Percentiles rank a stretch among this genome's conserved stretches.
phyloP scores from a whole-genome alignment of 1,284 basidiomycete genomes.

The Leccinum solheimii region DNA sequence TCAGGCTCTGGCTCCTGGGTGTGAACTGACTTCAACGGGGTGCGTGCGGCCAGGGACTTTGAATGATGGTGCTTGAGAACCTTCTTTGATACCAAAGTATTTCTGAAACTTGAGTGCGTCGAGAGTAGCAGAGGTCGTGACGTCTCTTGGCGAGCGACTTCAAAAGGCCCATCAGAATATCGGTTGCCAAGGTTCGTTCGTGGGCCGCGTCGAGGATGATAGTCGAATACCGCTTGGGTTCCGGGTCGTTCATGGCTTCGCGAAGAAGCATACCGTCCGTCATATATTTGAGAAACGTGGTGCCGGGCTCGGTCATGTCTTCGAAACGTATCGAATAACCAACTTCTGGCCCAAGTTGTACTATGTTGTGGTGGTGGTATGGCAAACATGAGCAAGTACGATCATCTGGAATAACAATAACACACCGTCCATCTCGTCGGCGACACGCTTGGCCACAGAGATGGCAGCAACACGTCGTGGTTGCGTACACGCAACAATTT shows the following conservation, averaged over 20 bases:
- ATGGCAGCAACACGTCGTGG: conserved; percentile 97
- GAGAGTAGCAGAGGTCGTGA: conserved; percentile 90
- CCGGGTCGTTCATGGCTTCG: conserved; percentile 96
- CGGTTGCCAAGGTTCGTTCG: conserved; percentile 96
- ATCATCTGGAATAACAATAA: conserved; percentile 5
- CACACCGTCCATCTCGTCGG: conserved; percentile 96
- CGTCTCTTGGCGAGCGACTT: conserved; percentile 79
- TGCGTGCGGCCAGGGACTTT: conserved; percentile 97
- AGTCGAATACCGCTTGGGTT: conserved; percentile 88
- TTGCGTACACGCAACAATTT: conserved; percentile 96
- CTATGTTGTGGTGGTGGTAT: conserved; percentile 39
- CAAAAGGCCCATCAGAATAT: conserved; percentile 95
- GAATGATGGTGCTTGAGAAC: conserved; percentile 77
- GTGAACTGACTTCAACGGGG: conserved; percentile 93
- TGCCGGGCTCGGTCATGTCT: conserved; percentile 91
- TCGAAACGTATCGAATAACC: conserved; percentile 99
- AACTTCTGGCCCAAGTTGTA: conserved; percentile 90
- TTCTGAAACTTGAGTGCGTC: conserved; percentile 97
- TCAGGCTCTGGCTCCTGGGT: conserved; percentile 95
- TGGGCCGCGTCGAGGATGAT: conserved; percentile 99
- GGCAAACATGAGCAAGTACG: conserved; percentile 7
- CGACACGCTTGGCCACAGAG: conserved; percentile 98
- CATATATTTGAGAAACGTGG: conserved; percentile 97
- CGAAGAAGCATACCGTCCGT: conserved; percentile 98
- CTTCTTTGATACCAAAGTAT: conserved; percentile 78